Base-by-base conservation (phyloP, 306 rosid genomes). In the Benincasa hispida region DNA sequence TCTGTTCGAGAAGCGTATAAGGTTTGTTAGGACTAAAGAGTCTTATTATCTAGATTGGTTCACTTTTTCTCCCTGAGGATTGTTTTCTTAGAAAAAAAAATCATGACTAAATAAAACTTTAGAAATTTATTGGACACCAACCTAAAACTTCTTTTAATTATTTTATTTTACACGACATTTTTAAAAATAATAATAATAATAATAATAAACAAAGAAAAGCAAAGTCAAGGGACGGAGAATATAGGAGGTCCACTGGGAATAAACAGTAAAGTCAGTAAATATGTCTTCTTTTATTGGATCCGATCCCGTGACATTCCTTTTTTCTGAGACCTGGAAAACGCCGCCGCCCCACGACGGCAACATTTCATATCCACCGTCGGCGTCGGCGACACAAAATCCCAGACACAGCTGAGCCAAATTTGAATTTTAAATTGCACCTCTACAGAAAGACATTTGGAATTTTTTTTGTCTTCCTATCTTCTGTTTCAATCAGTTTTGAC, bases 331-430 rank as follows among this genome's bases (percentile, higher is more conserved):
- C 53, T 66, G 19, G 51, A 66, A 66, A 39, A 37, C 53, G 73
- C 32, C 73, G 73, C 73, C 73, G 19, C 73, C 73, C 73, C 67
- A 66, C 73, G 73, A 66, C 73, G 73, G 73, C 73, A 3, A 66
- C 73, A 2, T 2, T 37, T 37, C 73, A 66, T 66, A 39, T 21
- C 51, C 53, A 10, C 73, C 73, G 73, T 21, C 72, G 27, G 17
- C 48, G 72, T 19, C 73, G 32, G 11, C 51, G 10, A 5, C 73
- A n/a, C 53, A 21, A n/a, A 66, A 39, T 66, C 30, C 73, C 19
- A 66, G 51, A 66, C 10, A 21, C 13, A 6, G 10, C 17, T n/a
- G 11, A 21, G 1, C 19, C 73, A 12, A 45, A 4, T 66, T 66
- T 66, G 53, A 66, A 66, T 66, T 66, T 65, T 35, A n/a, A 37